phyloP scores from a whole-genome alignment of 371 early-diverging fungal species.

The Syncephalastrum contaminatum region DNA sequence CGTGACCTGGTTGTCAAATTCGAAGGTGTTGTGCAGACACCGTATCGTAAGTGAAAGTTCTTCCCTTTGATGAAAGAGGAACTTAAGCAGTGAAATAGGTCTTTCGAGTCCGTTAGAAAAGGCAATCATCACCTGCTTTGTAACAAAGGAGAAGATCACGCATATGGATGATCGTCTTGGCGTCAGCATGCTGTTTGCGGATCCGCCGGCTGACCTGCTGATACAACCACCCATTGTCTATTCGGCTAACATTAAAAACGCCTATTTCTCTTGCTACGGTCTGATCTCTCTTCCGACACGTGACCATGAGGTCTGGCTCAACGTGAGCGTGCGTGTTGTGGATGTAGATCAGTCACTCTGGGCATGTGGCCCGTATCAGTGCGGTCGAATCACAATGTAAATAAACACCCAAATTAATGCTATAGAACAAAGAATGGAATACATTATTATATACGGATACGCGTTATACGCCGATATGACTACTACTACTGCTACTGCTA shows the following conservation, averaged over 20 bases:
- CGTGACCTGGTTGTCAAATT: conserved; percentile 35
- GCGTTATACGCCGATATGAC: too few species aligned
- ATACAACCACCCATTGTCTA: conserved; percentile 32
- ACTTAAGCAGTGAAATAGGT: conserved; percentile 6
- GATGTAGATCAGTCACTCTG: conserved; percentile 23
- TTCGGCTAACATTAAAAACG: conserved; percentile 25
- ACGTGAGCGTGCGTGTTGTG: conserved; percentile 25
- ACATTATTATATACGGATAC: too few species aligned
- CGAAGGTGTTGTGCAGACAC: conserved; percentile 31
- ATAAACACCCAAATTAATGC: too few species aligned
- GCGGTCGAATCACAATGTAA: conserved; percentile 11
- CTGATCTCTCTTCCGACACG: conserved; percentile 20
- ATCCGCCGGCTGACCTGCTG: conserved; percentile 25
- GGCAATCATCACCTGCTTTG: conserved; percentile 32
- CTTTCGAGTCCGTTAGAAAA: conserved; percentile 13
- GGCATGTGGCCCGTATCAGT: conserved; percentile 26
- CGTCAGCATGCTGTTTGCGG: conserved; percentile 29
- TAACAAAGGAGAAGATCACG: conserved; percentile 26
- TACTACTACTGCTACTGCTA: too few species aligned
- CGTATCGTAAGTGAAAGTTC: conserved; percentile 9
- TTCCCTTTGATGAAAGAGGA: not conserved
- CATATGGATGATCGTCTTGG: conserved; percentile 30
- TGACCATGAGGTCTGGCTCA: conserved; percentile 31
- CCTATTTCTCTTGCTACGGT: conserved; percentile 36
- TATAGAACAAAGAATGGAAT: too few species aligned